Conservation (phyloP, 129 eudicot genomes). For the Kitagawia praeruptora region DNA sequence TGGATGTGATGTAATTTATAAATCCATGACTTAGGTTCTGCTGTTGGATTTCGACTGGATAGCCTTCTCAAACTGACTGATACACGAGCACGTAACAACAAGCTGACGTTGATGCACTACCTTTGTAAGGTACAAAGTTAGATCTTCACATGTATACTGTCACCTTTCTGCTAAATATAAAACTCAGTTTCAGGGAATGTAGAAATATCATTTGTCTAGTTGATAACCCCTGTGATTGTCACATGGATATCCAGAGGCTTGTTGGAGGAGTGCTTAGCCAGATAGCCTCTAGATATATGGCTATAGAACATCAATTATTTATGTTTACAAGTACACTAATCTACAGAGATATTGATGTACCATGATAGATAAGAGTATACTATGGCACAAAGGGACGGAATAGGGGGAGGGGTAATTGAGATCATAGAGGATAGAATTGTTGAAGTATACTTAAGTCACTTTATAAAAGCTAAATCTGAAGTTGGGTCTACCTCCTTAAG, state of each 20-base stretch:
- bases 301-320: not conserved
- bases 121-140: conserved; percentile 67
- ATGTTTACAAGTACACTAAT: not conserved
- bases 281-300: not conserved
- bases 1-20: conserved; percentile 5
- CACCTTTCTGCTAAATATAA: not conserved
- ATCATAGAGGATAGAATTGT: not conserved
- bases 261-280: not conserved
- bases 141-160: not conserved
- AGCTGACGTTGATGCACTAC: conserved; percentile 93
- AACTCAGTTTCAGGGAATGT: not conserved
- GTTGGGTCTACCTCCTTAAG: not conserved
- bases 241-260: not conserved
- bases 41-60: conserved; percentile 94
- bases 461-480: not conserved
- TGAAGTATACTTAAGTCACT: not conserved
- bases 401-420: not conserved
- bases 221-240: not conserved
- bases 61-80: conserved; percentile 95
- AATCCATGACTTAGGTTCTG: conserved; percentile 53
- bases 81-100: conserved; percentile 76
- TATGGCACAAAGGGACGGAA: not conserved
- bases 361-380: not conserved
- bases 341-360: not conserved
- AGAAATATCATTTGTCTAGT: not conserved